Evolutionary conservation across 257 asterid species (phyloP), one percentile per base, ranked within the genome.

Genomic region (Paulownia fortunei): DNA sequence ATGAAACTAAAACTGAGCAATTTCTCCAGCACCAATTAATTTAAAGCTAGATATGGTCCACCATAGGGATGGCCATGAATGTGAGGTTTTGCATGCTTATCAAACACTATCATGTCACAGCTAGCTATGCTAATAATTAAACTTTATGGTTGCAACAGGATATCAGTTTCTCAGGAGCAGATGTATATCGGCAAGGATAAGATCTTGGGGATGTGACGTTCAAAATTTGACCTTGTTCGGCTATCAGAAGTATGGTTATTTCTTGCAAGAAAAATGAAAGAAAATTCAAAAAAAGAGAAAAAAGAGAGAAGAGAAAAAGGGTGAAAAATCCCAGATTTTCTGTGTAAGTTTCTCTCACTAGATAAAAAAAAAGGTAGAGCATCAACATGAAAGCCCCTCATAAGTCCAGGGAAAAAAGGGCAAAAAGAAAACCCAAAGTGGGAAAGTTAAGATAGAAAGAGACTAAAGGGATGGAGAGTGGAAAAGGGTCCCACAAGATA

Each of bases 151-250:
- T 83, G 88, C 36, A 81, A 79, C 94, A 90, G 93, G 96, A 89
- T 84, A 80, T 83, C 82, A 84, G 82, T 81, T 89, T 87, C 84
- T 81, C 92, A 69, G 88, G 92, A 78, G 95, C 80, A 77, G 87
- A 81, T 85, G 86, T 84, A 78, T 86, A 88, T 89, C 96, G 83
- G 68, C 90, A 86, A 84, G 93, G 94, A 90, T 88, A 88, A 93
- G 91, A 89, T 87, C 79, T 80, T 71, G 77, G 42, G 41, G 94
- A 88, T 77, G 92, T 91, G 97, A 91, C 96, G 69, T 81, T 68
- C 82, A 47, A 30, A 72, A 67, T 78, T 84, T 87, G 84, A 82
- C 87, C 83, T 72, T 67, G 64, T 70, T 76, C 79, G 83, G 76
- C 84, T 76, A 75, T 80, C 72, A 32, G 18, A 24, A 41, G 21